Conservation (phyloP, 192 early-diverging fungal species). For the Diversispora epigaea region DNA sequence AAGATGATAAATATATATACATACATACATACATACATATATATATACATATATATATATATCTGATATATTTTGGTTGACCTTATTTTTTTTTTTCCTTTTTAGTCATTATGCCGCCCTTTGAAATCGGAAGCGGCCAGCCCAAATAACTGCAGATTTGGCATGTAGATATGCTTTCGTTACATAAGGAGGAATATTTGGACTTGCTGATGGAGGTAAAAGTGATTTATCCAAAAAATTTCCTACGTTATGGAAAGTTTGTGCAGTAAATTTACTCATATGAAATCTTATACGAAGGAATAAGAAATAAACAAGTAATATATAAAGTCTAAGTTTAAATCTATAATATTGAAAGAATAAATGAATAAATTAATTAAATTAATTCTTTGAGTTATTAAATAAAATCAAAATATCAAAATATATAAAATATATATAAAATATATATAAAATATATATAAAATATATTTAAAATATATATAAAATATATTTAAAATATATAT, state of each 20-base stretch:
- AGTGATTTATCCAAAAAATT: constrained; percentile 41
- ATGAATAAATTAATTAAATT: too few species aligned
- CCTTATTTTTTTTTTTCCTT: too few species aligned
- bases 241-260: constrained; percentile 42
- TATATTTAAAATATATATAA: too few species aligned
- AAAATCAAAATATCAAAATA: constrained; percentile 19
- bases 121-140: constrained; percentile 14
- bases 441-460: constrained; percentile 30
- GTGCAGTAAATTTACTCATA: constrained; percentile 54
- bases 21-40: too few species aligned
- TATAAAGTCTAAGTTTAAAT: constrained; percentile 51
- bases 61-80: too few species aligned
- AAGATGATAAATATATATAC: too few species aligned
- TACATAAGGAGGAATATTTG: constrained; percentile 47
- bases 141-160: constrained; percentile 37
- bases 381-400: too few species aligned
- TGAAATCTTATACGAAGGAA: constrained; percentile 75
- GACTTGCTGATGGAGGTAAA: constrained; percentile 48
- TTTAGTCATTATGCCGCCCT: too few species aligned
- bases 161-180: constrained; percentile 42
- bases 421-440: constrained; percentile 22
- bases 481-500: too few species aligned
- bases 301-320: constrained; percentile 62
- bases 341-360: constrained; percentile 46
- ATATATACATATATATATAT: too few species aligned